Conservation (phyloP, 192 early-diverging fungal species). For the Helicostylum pulchrum region DNA sequence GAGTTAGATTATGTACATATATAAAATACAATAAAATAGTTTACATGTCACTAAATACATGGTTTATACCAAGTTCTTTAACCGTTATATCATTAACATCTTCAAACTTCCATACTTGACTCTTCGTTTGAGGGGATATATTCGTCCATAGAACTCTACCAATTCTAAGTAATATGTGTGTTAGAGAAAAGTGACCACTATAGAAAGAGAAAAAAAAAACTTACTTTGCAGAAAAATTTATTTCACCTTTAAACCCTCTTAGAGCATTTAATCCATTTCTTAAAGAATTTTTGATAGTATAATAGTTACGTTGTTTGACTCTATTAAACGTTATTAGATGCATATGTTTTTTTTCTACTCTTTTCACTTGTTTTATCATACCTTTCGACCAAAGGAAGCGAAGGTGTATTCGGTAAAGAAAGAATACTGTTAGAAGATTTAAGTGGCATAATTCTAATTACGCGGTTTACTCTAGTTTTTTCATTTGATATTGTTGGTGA, state of each 20-base stretch:
- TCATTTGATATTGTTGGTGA: no score
- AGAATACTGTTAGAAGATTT: not conserved
- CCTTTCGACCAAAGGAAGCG: not conserved
- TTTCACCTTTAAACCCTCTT: conserved; percentile 29
- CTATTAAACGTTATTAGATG: not conserved
- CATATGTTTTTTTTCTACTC: not conserved
- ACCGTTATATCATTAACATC: conserved; percentile 33
- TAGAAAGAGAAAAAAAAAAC: not conserved
- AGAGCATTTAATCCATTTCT: conserved; percentile 19
- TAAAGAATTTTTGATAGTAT: not conserved
- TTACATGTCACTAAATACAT: conserved; percentile 22
- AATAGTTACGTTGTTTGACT: not conserved
- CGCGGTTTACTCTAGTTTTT: not conserved
- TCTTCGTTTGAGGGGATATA: conserved; percentile 4
- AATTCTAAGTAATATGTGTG: conserved; percentile 14
- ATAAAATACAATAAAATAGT: not conserved
- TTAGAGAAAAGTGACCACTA: not conserved
- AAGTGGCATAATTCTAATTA: not conserved
- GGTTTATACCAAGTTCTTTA: conserved; percentile 3
- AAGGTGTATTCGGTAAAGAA: not conserved
- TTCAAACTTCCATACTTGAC: conserved; percentile 28
- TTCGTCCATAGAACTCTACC: conserved; percentile 31
- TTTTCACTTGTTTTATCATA: not conserved
- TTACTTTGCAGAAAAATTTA: conserved; percentile 34
- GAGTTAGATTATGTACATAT: not conserved